A percentile compares a stretch with the other conserved stretches of the same genome.
Conservation (phyloP, 2,329 filamentous ascomycete genomes). For the Amesomyces nigricolor region DNA sequence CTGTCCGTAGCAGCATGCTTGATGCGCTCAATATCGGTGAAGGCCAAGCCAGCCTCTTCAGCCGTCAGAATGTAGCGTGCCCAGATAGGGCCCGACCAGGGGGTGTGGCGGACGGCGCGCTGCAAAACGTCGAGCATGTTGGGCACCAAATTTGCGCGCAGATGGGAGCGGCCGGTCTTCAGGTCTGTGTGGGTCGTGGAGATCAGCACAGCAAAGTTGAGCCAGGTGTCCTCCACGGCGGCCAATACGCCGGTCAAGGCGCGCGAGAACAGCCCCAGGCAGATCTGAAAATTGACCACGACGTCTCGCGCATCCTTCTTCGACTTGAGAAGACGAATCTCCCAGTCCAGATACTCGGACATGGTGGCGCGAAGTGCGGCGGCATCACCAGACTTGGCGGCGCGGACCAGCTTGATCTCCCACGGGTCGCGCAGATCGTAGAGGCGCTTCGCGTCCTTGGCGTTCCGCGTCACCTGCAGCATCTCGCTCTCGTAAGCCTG, state of each 20-base stretch:
- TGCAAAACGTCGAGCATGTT: constrained; percentile 66
- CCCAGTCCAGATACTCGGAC: constrained; percentile 78
- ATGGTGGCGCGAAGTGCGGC: constrained; percentile 49
- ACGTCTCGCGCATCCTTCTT: constrained; percentile 38
- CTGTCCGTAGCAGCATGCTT: constrained; percentile 90
- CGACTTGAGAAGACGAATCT: constrained; percentile 58
- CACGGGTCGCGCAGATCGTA: constrained; percentile 60
- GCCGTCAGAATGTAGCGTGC: constrained; percentile 80
- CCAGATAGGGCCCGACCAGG: constrained; percentile 90
- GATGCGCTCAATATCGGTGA: constrained; percentile 77
- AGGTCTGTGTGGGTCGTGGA: constrained; percentile 41
- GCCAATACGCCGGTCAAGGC: constrained; percentile 66
- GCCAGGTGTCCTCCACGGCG: constrained; percentile 71
- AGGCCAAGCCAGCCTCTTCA: constrained; percentile 70
- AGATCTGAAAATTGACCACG: constrained; percentile 42
- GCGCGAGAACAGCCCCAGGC: constrained; percentile 68
- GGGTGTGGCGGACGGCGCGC: constrained; percentile 82
- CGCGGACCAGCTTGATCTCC: constrained; percentile 60
- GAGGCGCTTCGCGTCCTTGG: constrained; percentile 57
- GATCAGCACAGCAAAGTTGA: constrained; percentile 74
- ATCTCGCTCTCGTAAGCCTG: constrained; percentile 69
- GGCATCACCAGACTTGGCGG: constrained; percentile 49
- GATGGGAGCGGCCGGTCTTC: constrained; percentile 35
- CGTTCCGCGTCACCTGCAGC: constrained; percentile 58
- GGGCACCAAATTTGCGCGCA: constrained; percentile 35